Evolutionary conservation across 225 moss, liverwort and hornwort species (phyloP), one percentile per base, ranked within the genome.

Genomic region (Physcomitrellopsis africana): DNA sequence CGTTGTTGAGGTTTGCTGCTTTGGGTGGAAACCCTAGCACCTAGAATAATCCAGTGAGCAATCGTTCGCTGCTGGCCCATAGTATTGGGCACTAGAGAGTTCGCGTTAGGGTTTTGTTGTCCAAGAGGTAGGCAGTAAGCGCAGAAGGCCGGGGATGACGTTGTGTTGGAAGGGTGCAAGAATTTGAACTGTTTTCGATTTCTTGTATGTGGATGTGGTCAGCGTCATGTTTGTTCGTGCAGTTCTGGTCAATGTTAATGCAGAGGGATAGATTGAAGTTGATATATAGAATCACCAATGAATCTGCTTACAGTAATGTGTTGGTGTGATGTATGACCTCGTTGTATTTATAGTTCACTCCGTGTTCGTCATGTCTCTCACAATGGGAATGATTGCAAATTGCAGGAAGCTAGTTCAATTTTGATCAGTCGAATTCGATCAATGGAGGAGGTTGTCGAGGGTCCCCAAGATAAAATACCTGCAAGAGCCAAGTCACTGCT

Each of bases 381-480:
- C 14, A 7, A 51, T 70, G 43, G 52, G 44, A 53, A 61, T 52
- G 65, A 43, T 67, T 81, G 37, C 19, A 43, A 32, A 47, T 76
- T 81, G 76, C 81, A 76, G 81, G 58, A 60, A 64, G 20, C 24
- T 48, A 69, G 63, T 55, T 9, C 11, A 17, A 71, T 60, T 66
- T 55, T 15, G 26, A 67, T 60, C 16, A n/a, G 27, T 52, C 22
- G 32, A 56, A 48, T 47, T 69, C 24, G 69, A 63, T 23, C 71
- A 45, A 81, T 81, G 81, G 81, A 81, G 72, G 81, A 81, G 67
- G 60, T 76, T 66, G 70, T 76, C 22, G 70, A 80, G 60, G 71
- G 80, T 80, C 60, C 65, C 51, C 70, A 53, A 42, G 53, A 54
- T 46, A 22, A 63, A 52, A 53, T 15, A 53, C 51, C 64, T 76